Conservation (phyloP, 2,329 filamentous ascomycete genomes). For the Didymella lethalis region DNA sequence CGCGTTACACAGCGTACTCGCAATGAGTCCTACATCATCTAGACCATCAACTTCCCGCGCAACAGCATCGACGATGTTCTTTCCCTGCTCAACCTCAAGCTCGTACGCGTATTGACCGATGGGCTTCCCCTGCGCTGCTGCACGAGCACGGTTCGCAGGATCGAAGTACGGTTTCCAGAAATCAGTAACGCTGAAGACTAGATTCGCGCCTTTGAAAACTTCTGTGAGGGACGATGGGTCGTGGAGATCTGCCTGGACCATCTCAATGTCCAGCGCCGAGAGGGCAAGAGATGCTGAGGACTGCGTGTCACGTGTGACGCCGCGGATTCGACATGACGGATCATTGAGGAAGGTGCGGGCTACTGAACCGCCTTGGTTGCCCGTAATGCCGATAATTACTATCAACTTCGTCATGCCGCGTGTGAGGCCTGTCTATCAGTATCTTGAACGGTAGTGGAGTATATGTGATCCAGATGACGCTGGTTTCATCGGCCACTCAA, state of each 20-base stretch:
- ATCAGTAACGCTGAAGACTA: not conserved
- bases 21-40: not conserved
- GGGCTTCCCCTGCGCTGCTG: not conserved
- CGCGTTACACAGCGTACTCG: not conserved
- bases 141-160: not conserved
- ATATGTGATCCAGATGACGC: not conserved
- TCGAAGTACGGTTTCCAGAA: not conserved
- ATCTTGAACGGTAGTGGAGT: not conserved
- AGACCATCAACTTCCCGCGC: not conserved
- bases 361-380: constrained; percentile 39
- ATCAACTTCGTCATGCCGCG: constrained; percentile 35
- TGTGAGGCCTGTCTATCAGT: not conserved
- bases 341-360: constrained; percentile 50
- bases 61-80: not conserved
- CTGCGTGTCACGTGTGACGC: constrained; percentile 54
- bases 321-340: constrained; percentile 37
- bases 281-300: constrained; percentile 31
- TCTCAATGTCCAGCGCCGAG: constrained; percentile 47
- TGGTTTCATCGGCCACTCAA: not conserved
- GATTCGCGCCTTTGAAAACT: not conserved
- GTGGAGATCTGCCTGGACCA: constrained; percentile 22
- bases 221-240: not conserved
- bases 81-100: not conserved
- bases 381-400: constrained; percentile 38
- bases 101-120: not conserved